phyloP scores from a whole-genome alignment of 805 yeast genomes.

The Wickerhamomyces chambardii region DNA sequence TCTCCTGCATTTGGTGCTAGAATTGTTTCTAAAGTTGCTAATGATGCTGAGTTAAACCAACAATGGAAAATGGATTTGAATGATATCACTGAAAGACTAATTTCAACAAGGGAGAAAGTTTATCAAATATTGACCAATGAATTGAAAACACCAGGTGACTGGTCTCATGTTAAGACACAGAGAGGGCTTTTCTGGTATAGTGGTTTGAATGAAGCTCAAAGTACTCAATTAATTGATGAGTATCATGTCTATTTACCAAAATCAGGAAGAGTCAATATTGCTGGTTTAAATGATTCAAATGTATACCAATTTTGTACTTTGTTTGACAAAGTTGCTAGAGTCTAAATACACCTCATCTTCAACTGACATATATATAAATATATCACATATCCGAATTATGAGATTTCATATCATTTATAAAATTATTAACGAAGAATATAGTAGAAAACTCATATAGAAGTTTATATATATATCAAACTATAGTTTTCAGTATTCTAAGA shows the following conservation, averaged over 20 bases:
- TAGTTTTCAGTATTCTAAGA: too few species aligned
- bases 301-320: conserved; percentile 57
- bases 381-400: too few species aligned
- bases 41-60: conserved; percentile 37
- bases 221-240: conserved; percentile 52
- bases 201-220: conserved; percentile 60
- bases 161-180: conserved; percentile 76
- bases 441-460: too few species aligned
- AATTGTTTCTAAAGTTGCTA: conserved; percentile 60
- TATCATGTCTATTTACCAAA: conserved; percentile 66
- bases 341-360: not conserved
- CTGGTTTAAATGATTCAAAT: conserved; percentile 65
- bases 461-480: too few species aligned
- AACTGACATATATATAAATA: too few species aligned
- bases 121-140: conserved; percentile 46
- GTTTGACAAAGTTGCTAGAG: conserved; percentile 35
- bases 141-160: conserved; percentile 45
- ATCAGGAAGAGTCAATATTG: conserved; percentile 75
- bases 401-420: too few species aligned
- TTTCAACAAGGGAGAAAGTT: conserved; percentile 51
- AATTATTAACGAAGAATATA: too few species aligned
- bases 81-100: conserved; percentile 63
- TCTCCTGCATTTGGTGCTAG: conserved; percentile 83
- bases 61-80: conserved; percentile 68
- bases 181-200: conserved; percentile 86